Evolutionary conservation across 2,329 filamentous ascomycete genomes (phyloP), one percentile per base, ranked within the genome.

Genomic region (Lachnellula occidentalis): DNA sequence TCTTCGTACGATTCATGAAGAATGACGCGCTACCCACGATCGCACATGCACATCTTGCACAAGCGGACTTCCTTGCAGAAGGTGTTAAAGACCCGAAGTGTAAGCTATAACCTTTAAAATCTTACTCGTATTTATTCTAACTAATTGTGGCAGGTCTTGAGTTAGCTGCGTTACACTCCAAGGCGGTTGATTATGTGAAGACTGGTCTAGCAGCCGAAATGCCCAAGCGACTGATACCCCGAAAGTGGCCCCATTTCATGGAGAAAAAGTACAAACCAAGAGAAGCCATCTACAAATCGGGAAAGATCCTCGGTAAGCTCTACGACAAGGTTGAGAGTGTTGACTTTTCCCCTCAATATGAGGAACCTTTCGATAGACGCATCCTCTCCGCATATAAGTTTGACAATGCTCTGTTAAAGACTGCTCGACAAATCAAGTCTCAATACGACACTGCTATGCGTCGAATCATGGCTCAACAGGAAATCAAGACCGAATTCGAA

Each of bases 171-270:
- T 74, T 97, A 2, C 94, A 99, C 69, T 97, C 94, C 0, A 83
- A 85, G 62, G 92, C 94, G 0, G 94, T 99, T 1, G 94, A 99
- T 69, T 99, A 94, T 67, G 85, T 89, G 45, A 99, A 99, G 73
- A 92, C 90, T 1, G 94, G 94, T 0, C 78, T 86, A 9, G 81
- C 88, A 0, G 92, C 92, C 0, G 72, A 78, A 19, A 87, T 95
- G 74, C 76, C 6, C 72, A 74, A 39, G 52, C 73, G 77, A 0
- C 73, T 94, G 4, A 74, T 76, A n/a, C 84, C 88, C 0, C 74
- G 64, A 5, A 73, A 64, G 51, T 95, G 83, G 80, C 94, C 91
- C 0, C 92, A 96, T 69, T 97, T 92, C 67, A 92, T 95, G 85
- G 87, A 91, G 67, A 90, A 85, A 66, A 77, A 73, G 15, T 61